Conservation (phyloP, 2,329 filamentous ascomycete genomes). For the Penicillium sp. region DNA sequence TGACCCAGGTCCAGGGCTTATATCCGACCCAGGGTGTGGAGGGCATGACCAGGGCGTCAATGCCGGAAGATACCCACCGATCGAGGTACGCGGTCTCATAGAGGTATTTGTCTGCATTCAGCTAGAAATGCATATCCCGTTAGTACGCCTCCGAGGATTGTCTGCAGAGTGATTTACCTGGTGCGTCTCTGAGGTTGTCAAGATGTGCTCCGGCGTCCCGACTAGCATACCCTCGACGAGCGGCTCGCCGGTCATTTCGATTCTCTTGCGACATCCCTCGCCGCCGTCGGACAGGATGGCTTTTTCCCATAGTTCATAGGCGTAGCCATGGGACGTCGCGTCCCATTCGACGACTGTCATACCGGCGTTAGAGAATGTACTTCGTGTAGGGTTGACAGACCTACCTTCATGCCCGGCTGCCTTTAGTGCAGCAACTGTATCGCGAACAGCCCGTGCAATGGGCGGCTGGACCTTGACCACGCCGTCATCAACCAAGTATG, state of each 20-base stretch:
- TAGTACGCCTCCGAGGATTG: background rate
- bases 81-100: slow-evolving; percentile 31
- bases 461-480: slow-evolving; percentile 61
- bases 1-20: slow-evolving; percentile 33
- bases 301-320: slow-evolving; percentile 34
- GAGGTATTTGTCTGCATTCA: slow-evolving; percentile 29
- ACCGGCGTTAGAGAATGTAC: background rate
- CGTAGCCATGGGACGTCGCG: slow-evolving; percentile 27
- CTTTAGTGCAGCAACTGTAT: slow-evolving; percentile 55
- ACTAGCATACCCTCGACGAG: slow-evolving; percentile 38
- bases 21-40: slow-evolving; percentile 34
- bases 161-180: too few species aligned
- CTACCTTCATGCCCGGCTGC: slow-evolving; percentile 57
- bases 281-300: slow-evolving; percentile 36
- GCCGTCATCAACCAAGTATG: slow-evolving; percentile 58
- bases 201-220: slow-evolving; percentile 27
- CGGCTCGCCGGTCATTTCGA: slow-evolving; percentile 31
- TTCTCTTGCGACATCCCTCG: slow-evolving; percentile 29
- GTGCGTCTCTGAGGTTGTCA: slow-evolving; percentile 28
- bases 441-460: slow-evolving; percentile 54
- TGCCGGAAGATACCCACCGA: slow-evolving; percentile 28
- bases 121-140: slow-evolving; percentile 9
- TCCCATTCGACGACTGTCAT: slow-evolving; percentile 37
- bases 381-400: background rate
- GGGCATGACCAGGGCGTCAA: slow-evolving; percentile 37